A percentile compares a stretch with the other conserved stretches of the same genome.
phyloP scores from a whole-genome alignment of 208 protist species.

The Trypanosomatidae sp. region DNA sequence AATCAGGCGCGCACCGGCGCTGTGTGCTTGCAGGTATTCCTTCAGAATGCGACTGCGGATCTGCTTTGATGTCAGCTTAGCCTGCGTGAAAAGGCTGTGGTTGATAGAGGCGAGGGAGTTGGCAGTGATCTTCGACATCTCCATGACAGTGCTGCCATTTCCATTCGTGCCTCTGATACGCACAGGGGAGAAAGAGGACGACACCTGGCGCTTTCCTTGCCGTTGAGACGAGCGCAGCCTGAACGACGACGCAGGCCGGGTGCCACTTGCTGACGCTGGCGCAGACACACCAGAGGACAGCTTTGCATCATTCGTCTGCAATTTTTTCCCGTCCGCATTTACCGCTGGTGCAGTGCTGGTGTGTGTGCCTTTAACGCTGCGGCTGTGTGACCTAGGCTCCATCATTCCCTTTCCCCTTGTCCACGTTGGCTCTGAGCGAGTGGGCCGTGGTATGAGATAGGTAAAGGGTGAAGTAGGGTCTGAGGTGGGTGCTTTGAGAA shows the following conservation, averaged over 20 bases:
- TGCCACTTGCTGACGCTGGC: background rate
- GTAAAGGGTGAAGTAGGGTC: background rate
- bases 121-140: slow-evolving; percentile 9
- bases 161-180: background rate
- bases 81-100: slow-evolving; percentile 20
- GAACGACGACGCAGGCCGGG: background rate
- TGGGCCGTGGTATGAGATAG: background rate
- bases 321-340: background rate
- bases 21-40: slow-evolving; percentile 34
- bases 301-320: background rate
- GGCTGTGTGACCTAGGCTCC: background rate
- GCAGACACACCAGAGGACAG: background rate
- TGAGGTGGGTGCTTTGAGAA: background rate
- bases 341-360: background rate
- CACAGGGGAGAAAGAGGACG: background rate
- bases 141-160: background rate
- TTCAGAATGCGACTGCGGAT: slow-evolving; percentile 27
- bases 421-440: background rate
- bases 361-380: background rate
- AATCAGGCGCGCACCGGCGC: slow-evolving; percentile 18
- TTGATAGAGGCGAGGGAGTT: slow-evolving; percentile 37
- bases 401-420: background rate
- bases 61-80: slow-evolving; percentile 25
- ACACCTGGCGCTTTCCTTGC: background rate
- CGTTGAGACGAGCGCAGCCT: background rate